Conservation (phyloP, 352 stramenopile species). For the Globisporangium alternatum region DNA sequence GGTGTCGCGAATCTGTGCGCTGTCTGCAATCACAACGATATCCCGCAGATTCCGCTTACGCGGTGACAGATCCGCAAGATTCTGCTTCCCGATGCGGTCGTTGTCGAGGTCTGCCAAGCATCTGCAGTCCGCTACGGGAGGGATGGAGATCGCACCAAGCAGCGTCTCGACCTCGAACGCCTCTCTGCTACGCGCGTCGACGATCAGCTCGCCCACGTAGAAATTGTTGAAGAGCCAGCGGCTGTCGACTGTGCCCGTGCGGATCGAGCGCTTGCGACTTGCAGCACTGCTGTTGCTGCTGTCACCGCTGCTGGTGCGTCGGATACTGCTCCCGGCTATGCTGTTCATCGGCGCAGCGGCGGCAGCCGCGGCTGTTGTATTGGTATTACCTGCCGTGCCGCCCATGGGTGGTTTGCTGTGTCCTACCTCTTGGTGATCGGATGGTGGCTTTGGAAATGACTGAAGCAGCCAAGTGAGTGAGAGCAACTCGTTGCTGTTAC, state of each 20-base stretch:
- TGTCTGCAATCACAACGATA: constrained; percentile 48
- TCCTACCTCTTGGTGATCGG: neutral
- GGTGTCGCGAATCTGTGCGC: constrained; percentile 21
- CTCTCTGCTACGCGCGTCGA: constrained; percentile 44
- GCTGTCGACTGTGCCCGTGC: constrained; percentile 35
- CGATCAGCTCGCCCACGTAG: constrained; percentile 51
- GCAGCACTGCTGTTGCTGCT: neutral
- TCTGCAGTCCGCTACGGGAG: constrained; percentile 18
- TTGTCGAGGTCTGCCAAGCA: constrained; percentile 23
- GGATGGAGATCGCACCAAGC: constrained; percentile 48
- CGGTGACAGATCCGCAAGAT: constrained; percentile 22
- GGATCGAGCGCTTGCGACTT: constrained; percentile 20
- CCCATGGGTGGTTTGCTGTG: neutral
- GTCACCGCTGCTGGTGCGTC: neutral
- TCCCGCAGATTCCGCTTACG: constrained; percentile 45
- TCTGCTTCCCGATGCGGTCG: constrained; percentile 20
- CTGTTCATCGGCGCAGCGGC: neutral
- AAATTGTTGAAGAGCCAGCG: constrained; percentile 80
- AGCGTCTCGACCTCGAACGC: constrained; percentile 40
- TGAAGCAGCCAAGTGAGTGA: neutral
- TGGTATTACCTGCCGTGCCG: neutral
- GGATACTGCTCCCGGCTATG: constrained; percentile 4
- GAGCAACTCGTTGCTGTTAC: constrained; percentile 2
- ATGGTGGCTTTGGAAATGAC: neutral
- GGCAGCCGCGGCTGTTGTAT: neutral